phyloP scores from a whole-genome alignment of 2,329 filamentous ascomycete genomes.

The Fusarium buxicola region DNA sequence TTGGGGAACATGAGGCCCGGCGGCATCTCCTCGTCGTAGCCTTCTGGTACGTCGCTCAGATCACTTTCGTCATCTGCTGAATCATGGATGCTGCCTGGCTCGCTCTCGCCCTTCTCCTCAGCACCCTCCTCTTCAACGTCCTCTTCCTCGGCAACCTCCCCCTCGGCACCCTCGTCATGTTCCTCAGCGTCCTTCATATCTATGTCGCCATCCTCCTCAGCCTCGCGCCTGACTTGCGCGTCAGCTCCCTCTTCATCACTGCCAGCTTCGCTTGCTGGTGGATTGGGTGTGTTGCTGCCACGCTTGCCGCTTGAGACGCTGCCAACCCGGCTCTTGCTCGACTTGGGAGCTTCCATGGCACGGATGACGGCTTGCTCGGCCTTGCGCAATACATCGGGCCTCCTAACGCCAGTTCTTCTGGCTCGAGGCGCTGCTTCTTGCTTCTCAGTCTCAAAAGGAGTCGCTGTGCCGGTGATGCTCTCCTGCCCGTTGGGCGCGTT shows the following conservation, averaged over 20 bases:
- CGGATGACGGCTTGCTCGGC: conserved; percentile 69
- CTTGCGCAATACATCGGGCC: conserved; percentile 70
- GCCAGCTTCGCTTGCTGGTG: conserved; percentile 51
- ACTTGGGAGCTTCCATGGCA: conserved; percentile 61
- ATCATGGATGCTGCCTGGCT: conserved; percentile 69
- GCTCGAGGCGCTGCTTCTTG: conserved; percentile 55
- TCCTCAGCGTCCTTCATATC: conserved; percentile 59
- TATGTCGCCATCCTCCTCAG: conserved; percentile 49
- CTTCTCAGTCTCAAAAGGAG: conserved; percentile 55
- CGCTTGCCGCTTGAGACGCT: conserved; percentile 64
- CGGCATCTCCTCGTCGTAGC: conserved; percentile 68
- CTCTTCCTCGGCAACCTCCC: conserved; percentile 46
- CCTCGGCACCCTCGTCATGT: conserved; percentile 47
- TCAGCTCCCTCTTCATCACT: conserved; percentile 58
- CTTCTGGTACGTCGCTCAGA: conserved; percentile 71
- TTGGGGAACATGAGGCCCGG: conserved; percentile 66
- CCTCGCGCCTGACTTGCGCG: conserved; percentile 52
- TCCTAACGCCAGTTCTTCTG: conserved; percentile 60
- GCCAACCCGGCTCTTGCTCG: conserved; percentile 61
- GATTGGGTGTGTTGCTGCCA: conserved; percentile 55
- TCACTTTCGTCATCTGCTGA: conserved; percentile 78
- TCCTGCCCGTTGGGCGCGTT: conserved; percentile 58
- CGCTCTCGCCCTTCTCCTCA: conserved; percentile 48
- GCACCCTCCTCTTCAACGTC: conserved; percentile 53
- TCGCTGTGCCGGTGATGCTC: conserved; percentile 48